phyloP scores from a whole-genome alignment of 2,329 filamentous ascomycete species.

The Cercospora janseana region DNA sequence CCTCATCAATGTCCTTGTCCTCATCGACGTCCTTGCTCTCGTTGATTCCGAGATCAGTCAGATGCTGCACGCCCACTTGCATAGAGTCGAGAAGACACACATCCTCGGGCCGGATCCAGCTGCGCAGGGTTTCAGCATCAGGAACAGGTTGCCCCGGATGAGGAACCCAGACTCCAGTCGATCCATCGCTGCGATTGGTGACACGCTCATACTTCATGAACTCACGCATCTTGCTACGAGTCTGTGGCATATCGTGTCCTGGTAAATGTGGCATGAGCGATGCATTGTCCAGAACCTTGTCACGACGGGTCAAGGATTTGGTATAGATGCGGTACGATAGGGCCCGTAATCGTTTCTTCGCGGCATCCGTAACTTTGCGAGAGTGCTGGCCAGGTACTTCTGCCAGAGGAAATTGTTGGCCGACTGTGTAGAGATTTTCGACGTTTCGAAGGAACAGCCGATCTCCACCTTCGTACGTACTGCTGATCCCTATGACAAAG shows the following conservation, averaged over 20 bases:
- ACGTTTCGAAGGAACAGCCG: conserved; percentile 83
- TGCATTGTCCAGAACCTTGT: conserved; percentile 69
- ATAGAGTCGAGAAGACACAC: conserved; percentile 93
- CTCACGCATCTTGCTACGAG: conserved; percentile 93
- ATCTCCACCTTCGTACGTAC: conserved; percentile 73
- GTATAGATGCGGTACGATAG: conserved; percentile 85
- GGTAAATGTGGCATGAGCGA: conserved; percentile 70
- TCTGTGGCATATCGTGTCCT: conserved; percentile 91
- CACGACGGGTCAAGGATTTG: conserved; percentile 72
- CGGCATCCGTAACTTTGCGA: conserved; percentile 91
- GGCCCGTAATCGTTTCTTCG: conserved; percentile 96
- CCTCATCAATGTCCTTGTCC: conserved; percentile 60
- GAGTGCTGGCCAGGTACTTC: conserved; percentile 93
- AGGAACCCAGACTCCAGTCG: conserved; percentile 75
- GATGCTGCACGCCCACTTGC: conserved; percentile 89
- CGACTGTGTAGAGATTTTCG: conserved; percentile 85
- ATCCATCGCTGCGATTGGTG: conserved; percentile 61
- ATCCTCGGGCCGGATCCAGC: conserved; percentile 92
- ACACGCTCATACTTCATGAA: conserved; percentile 90
- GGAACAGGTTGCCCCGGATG: conserved; percentile 70
- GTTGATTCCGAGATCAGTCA: conserved; percentile 87
- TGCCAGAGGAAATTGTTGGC: conserved; percentile 86
- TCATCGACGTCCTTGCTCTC: conserved; percentile 61
- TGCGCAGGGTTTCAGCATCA: conserved; percentile 75
- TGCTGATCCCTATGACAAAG: conserved; percentile 81